Percentiles rank a stretch among this genome's conserved stretches.
Conservation (phyloP, 2,329 filamentous ascomycete genomes). For the Colletotrichum sp. region DNA sequence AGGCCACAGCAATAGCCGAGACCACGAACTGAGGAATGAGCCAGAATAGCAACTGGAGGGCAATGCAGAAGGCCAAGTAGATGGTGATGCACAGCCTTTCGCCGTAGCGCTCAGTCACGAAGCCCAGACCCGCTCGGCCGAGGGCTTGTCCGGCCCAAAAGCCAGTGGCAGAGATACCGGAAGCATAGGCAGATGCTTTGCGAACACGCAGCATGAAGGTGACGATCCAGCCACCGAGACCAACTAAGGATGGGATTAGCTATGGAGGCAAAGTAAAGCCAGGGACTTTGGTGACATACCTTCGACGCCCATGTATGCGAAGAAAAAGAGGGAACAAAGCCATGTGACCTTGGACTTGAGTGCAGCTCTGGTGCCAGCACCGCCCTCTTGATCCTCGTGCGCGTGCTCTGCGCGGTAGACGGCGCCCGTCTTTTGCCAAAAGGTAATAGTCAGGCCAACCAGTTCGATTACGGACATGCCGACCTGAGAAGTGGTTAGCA, state of each 20-base stretch:
- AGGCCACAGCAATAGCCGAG: slow-evolving; percentile 64
- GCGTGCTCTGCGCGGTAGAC: slow-evolving; percentile 52
- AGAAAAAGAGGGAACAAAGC: slow-evolving; percentile 71
- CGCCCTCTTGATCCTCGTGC: slow-evolving; percentile 26
- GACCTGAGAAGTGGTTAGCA: slow-evolving; percentile 27
- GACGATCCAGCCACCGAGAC: slow-evolving; percentile 79
- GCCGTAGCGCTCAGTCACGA: slow-evolving; percentile 71
- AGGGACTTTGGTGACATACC: slow-evolving; percentile 32
- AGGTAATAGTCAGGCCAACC: slow-evolving; percentile 52
- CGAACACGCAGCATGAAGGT: slow-evolving; percentile 80
- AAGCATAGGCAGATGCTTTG: slow-evolving; percentile 66
- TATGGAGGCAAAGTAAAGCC: neutral
- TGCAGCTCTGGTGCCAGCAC: slow-evolving; percentile 39
- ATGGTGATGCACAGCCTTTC: slow-evolving; percentile 65
- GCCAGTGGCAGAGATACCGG: slow-evolving; percentile 75
- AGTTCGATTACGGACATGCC: slow-evolving; percentile 62
- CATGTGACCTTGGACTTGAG: slow-evolving; percentile 63
- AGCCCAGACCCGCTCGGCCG: slow-evolving; percentile 70
- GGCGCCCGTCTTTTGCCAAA: slow-evolving; percentile 64
- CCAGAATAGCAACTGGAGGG: slow-evolving; percentile 64
- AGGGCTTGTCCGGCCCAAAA: slow-evolving; percentile 83
- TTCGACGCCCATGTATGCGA: slow-evolving; percentile 77
- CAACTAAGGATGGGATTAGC: slow-evolving; percentile 42
- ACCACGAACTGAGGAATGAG: slow-evolving; percentile 65
- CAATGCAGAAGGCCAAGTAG: slow-evolving; percentile 67